Conservation (phyloP, 352 stramenopile species). For the Pythium periplocum region DNA sequence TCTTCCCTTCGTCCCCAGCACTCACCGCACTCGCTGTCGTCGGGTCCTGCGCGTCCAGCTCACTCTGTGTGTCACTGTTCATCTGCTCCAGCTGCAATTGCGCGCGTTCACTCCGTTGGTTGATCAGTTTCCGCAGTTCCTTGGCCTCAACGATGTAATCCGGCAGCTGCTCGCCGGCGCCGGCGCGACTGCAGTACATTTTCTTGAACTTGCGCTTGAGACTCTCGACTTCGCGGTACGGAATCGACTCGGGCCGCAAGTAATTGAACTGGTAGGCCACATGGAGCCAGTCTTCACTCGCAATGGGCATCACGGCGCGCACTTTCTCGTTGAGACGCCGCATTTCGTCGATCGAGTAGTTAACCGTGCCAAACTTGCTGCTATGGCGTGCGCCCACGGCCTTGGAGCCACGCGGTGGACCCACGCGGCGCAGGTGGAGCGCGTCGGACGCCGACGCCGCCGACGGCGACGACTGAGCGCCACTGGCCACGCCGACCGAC, state of each 20-base stretch:
- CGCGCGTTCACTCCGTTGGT: constrained; percentile 32
- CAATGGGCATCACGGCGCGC: constrained; percentile 41
- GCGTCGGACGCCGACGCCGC: background rate
- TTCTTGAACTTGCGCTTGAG: constrained; percentile 74
- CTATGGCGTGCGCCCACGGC: constrained; percentile 22
- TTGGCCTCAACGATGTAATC: constrained; percentile 52
- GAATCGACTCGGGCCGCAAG: constrained; percentile 49
- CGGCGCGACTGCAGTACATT: constrained; percentile 45
- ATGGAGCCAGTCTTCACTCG: constrained; percentile 53
- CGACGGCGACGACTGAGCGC: background rate
- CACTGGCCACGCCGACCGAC: too few relatives aligned
- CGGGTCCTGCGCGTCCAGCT: constrained; percentile 14
- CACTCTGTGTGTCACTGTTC: constrained; percentile 30
- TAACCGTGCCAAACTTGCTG: constrained; percentile 60
- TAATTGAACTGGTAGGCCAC: constrained; percentile 68
- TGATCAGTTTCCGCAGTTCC: constrained; percentile 40
- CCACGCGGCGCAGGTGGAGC: background rate
- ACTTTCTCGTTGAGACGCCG: constrained; percentile 55
- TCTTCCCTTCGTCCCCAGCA: too few relatives aligned
- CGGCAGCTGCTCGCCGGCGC: constrained; percentile 21
- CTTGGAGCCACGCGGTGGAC: background rate
- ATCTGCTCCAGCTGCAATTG: constrained; percentile 20
- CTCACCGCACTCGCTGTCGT: background rate
- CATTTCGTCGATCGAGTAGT: constrained; percentile 71
- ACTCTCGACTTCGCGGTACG: constrained; percentile 55